Evolutionary conservation across 768 basidiomycete species (phyloP).

Genomic region (Russula abietina): DNA sequence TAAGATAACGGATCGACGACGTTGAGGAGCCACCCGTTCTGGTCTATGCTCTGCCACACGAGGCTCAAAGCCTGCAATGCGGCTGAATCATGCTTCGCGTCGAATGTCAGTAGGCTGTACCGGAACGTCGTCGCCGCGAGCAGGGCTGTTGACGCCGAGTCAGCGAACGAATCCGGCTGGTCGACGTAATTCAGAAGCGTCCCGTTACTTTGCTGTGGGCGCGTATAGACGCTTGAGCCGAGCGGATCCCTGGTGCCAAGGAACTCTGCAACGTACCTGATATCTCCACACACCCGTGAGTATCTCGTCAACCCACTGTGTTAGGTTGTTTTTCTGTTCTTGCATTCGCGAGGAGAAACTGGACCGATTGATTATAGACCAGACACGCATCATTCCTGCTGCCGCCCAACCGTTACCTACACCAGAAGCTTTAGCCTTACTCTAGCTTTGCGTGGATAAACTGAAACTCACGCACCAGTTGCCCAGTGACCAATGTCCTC

Average conservation of each 20-base stretch:
- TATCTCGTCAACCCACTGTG: slow-evolving; percentile 52
- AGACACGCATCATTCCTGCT: slow-evolving; percentile 57
- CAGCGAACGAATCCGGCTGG: slow-evolving; percentile 44
- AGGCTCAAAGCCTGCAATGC: slow-evolving; percentile 39
- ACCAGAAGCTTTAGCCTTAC: slow-evolving; percentile 5
- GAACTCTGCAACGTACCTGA: slow-evolving; percentile 34
- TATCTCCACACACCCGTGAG: slow-evolving; percentile 38
- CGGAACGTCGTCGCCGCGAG: slow-evolving; percentile 53
- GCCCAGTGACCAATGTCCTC: slow-evolving; percentile 51
- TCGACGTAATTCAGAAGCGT: slow-evolving; percentile 50
- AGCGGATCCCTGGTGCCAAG: neutral
- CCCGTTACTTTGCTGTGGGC: slow-evolving; percentile 37
- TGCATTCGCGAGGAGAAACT: slow-evolving; percentile 35
- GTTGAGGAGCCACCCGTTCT: slow-evolving; percentile 27
- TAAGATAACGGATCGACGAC: slow-evolving; percentile 16
- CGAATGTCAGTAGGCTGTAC: slow-evolving; percentile 40
- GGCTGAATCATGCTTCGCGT: slow-evolving; percentile 34
- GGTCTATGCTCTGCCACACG: slow-evolving; percentile 36
- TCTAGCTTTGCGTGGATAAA: neutral
- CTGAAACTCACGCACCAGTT: slow-evolving; percentile 37
- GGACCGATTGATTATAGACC: slow-evolving; percentile 46
- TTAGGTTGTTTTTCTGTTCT: slow-evolving; percentile 40
- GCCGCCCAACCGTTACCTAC: slow-evolving; percentile 67
- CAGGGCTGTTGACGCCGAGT: slow-evolving; percentile 51
- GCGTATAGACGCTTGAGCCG: neutral